Evolutionary conservation across 768 basidiomycete species (phyloP).

Genomic region (Strobilomyces dryophilus): DNA sequence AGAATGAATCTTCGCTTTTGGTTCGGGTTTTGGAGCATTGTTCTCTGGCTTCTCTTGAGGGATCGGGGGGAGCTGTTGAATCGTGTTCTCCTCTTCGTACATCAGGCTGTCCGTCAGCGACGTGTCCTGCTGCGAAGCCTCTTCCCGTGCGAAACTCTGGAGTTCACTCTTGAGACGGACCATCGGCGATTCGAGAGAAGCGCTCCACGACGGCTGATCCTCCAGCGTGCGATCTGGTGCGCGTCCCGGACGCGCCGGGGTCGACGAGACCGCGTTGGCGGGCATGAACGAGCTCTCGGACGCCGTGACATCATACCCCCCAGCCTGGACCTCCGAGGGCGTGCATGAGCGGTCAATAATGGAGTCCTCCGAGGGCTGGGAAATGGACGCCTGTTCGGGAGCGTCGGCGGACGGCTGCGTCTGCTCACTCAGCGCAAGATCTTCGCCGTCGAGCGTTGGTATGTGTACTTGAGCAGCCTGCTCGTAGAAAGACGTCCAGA

Average conservation of each 20-base stretch:
- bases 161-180: conserved; percentile 62
- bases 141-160: conserved; percentile 42
- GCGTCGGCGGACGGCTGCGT: conserved; percentile 30
- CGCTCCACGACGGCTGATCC: conserved; percentile 64
- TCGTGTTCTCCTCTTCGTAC: conserved; percentile 27
- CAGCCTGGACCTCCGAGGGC: conserved; percentile 2
- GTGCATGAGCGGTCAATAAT: conserved; percentile 11
- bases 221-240: conserved; percentile 37
- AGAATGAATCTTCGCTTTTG: conserved; percentile 47
- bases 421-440: conserved; percentile 49
- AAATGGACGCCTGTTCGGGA: conserved; percentile 13
- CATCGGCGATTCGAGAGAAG: conserved; percentile 71
- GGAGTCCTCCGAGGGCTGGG: conserved; percentile 9
- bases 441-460: conserved; percentile 66
- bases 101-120: conserved; percentile 25
- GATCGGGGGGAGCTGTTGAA: conserved; percentile 24
- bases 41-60: conserved; percentile 48
- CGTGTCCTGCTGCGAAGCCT: conserved; percentile 18
- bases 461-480: conserved; percentile 86
- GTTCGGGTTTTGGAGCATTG: conserved; percentile 37
- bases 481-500: conserved; percentile 97
- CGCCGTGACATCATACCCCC: conserved; percentile 38
- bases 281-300: conserved; percentile 76
- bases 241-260: conserved; percentile 50
- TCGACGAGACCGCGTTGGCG: conserved; percentile 70